A percentile compares a stretch with the other conserved stretches of the same genome.
These are phyloP conservation scores for Flaveria robusta DNA, from an alignment of 129 eudicot genomes.

Conservation along the genomic window DNA sequence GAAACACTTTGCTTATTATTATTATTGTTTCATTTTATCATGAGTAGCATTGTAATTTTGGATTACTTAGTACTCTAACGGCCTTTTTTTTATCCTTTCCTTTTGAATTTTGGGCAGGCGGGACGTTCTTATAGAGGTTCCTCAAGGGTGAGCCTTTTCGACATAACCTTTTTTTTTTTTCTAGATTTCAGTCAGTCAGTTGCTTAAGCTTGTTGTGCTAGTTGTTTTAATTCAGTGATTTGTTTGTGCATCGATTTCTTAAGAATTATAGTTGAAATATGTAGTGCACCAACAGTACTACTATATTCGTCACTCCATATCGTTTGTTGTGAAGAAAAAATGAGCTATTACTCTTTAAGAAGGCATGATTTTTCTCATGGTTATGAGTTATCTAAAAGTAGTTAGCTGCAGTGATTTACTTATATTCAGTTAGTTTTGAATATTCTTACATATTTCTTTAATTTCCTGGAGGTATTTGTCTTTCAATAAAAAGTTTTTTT, in stretches of 20 bases:
- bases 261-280: not conserved
- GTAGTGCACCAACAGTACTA: not conserved
- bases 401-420: not conserved
- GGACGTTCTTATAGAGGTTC: constrained; percentile 55
- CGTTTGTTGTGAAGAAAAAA: not conserved
- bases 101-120: constrained; percentile 41
- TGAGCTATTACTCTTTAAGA: not conserved
- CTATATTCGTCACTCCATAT: not conserved
- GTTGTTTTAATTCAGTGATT: not conserved
- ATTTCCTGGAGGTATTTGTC: not conserved
- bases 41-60: not conserved
- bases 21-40: not conserved
- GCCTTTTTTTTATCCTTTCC: constrained; percentile 14
- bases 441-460: not conserved
- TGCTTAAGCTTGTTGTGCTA: not conserved
- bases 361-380: not conserved
- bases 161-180: constrained; percentile 1
- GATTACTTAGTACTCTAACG: not conserved
- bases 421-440: not conserved
- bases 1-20: not conserved
- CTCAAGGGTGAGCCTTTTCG: constrained; percentile 47
- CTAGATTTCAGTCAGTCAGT: not conserved
- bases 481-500: not conserved
- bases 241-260: not conserved
- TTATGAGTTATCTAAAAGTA: not conserved